A percentile compares a stretch with the other conserved stretches of the same genome.
Conservation (phyloP, 345 rosid species). For the Melaleuca quinquenervia region DNA sequence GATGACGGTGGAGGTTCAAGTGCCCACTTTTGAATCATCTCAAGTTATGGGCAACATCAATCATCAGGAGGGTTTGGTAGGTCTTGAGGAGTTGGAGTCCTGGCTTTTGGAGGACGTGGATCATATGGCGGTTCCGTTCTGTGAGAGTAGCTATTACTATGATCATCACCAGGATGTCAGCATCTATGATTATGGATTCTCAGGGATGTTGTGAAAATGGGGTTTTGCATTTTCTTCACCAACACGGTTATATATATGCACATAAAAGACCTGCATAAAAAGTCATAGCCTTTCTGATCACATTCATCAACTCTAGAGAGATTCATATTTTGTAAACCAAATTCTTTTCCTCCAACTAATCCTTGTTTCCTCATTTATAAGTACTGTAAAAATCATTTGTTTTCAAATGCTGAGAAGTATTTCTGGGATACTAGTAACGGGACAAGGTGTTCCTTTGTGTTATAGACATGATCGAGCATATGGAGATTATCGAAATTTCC, state of each 20-base stretch:
- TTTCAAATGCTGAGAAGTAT: neutral
- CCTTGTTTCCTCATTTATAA: neutral
- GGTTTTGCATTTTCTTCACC: neutral
- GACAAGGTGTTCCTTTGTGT: neutral
- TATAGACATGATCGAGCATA: neutral
- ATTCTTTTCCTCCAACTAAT: neutral
- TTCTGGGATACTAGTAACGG: neutral
- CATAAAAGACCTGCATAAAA: neutral
- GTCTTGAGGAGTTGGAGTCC: slow-evolving; percentile 14
- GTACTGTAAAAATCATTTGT: neutral
- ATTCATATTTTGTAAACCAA: neutral
- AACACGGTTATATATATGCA: neutral
- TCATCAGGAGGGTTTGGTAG: neutral
- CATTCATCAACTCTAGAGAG: neutral
- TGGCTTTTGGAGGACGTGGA: slow-evolving; percentile 17
- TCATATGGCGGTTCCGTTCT: neutral
- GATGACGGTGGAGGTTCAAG: neutral
- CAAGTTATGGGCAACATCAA: neutral
- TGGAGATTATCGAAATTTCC: no score
- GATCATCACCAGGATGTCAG: slow-evolving; percentile 9
- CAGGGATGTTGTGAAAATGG: neutral
- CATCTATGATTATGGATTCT: slow-evolving; percentile 10
- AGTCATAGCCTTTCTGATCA: neutral
- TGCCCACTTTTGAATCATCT: neutral
- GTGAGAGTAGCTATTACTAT: neutral